A percentile compares a stretch with the other conserved stretches of the same genome.
Conservation (phyloP, 257 asterid genomes). For the Solanum etuberosum region DNA sequence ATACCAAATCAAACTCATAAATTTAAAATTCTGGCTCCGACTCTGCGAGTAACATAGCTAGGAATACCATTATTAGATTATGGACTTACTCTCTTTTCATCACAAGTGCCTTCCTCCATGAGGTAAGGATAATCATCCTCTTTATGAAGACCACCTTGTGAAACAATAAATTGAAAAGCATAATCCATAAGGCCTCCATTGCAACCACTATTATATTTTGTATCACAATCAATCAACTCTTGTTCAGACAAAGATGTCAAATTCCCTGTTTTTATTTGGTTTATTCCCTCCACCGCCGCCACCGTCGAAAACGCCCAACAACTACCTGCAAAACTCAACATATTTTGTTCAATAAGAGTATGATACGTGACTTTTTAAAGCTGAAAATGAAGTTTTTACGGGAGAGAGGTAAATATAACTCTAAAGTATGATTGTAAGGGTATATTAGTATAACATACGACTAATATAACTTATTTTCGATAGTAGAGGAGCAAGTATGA, state of each 20-base stretch:
- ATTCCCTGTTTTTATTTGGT: constrained; percentile 5
- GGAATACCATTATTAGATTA: background rate
- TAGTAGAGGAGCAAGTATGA: background rate
- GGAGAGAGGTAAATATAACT: background rate
- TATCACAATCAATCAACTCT: constrained; percentile 32
- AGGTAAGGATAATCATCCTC: constrained; percentile 31
- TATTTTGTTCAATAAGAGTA: background rate
- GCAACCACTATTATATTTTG: constrained; percentile 22
- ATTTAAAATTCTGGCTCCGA: background rate
- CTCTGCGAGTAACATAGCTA: background rate
- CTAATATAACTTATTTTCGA: too few relatives aligned
- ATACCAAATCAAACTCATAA: background rate
- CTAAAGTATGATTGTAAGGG: background rate
- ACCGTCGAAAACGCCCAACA: constrained; percentile 11
- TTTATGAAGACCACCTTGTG: constrained; percentile 23
- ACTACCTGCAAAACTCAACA: background rate
- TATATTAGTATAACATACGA: background rate
- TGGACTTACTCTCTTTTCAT: constrained; percentile 12
- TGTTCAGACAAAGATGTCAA: constrained; percentile 23
- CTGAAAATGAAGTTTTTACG: too few relatives aligned
- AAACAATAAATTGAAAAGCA: constrained; percentile 17
- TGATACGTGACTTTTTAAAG: background rate
- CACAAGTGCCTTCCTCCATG: constrained; percentile 33
- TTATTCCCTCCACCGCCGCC: constrained; percentile 10
- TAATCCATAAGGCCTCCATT: constrained; percentile 33